Evolutionary conservation across 495 filamentous ascomycete genomes (phyloP), one percentile per base, ranked within the genome.

Genomic region (Lichina pygmaea): DNA sequence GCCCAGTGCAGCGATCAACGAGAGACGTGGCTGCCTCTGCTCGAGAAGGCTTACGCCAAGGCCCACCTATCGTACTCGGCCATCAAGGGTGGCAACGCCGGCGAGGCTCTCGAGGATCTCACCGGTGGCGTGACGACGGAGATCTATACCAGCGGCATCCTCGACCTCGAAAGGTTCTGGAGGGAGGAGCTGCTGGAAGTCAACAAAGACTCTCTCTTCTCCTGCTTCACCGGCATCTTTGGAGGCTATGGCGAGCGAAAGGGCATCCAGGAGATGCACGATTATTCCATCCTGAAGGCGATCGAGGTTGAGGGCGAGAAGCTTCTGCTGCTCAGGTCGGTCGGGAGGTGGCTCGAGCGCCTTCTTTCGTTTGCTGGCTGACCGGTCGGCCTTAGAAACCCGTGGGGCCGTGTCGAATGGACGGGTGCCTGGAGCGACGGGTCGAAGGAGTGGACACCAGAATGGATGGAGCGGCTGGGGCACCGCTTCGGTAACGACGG

Each of bases 31-130:
- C 63, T 95, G 30, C 86, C 86, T 0, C 60, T 95, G 42, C 69
- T 95, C 4, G 86, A 95, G 54, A 95, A 95, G 58, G 86, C 86
- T 0, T 95, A 89, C 59, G 86, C 86, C 41, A 95, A 95, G 57
- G 85, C 84, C 9, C 86, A 95, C 52, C 84, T 83, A 4, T 81
- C 89, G 55, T 92, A 78, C 53, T 66, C 71, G 9, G 67, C 83
- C 1, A 84, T 93, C 42, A 77, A 86, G 49, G 83, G 84, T 15
- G 85, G 85, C 2, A 86, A 74, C 55, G 78, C 78, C 15, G 82
- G 81, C 12, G 86, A 95, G 55, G 86, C 77, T 2, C 75, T 94
- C 42, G 86, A 95, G 58, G 86, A 95, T 58, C 63, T 94, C 15
- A 93, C 85, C 3, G 86, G 86, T 8, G 86, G 86, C 6, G 82